phyloP scores from a whole-genome alignment of 2,329 filamentous ascomycete genomes.

The Colletotrichum sidae region DNA sequence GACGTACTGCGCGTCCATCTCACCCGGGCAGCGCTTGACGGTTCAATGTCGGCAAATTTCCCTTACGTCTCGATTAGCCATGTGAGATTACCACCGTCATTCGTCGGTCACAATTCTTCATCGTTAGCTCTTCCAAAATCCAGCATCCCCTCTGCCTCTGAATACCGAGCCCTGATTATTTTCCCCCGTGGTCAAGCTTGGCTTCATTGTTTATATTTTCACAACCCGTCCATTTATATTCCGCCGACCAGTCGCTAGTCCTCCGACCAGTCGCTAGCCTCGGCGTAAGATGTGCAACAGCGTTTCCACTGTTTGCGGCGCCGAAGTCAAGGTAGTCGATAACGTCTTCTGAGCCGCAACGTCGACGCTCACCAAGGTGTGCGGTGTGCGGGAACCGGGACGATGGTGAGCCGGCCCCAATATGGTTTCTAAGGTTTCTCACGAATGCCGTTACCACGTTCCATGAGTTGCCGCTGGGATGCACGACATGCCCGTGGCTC shows the following conservation, averaged over 20 bases:
- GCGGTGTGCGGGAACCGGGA: constrained; percentile 31
- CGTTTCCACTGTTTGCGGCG: too few relatives aligned
- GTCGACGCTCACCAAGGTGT: constrained; percentile 30
- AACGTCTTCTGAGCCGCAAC: neutral
- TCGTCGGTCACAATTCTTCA: neutral
- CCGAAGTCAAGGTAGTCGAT: too few relatives aligned
- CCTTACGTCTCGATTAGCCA: constrained; percentile 1
- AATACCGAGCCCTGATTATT: too few relatives aligned
- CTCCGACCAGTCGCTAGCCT: too few relatives aligned
- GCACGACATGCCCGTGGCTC: constrained; percentile 26
- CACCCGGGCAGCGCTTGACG: neutral
- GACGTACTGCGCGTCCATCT: neutral
- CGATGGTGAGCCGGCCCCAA: constrained; percentile 36
- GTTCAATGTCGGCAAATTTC: constrained; percentile 14
- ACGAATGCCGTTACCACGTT: constrained; percentile 13
- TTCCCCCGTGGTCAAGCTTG: too few relatives aligned
- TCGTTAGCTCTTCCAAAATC: neutral
- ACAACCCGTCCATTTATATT: too few relatives aligned
- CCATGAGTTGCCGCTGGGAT: constrained; percentile 13
- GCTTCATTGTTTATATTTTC: too few relatives aligned
- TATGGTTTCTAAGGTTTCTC: neutral
- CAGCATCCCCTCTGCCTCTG: too few relatives aligned
- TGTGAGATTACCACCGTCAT: too few relatives aligned
- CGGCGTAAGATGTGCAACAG: too few relatives aligned
- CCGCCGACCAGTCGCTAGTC: too few relatives aligned